Evolutionary conservation across 768 basidiomycete genomes (phyloP).

Genomic region (Nidularia pulvinata): DNA sequence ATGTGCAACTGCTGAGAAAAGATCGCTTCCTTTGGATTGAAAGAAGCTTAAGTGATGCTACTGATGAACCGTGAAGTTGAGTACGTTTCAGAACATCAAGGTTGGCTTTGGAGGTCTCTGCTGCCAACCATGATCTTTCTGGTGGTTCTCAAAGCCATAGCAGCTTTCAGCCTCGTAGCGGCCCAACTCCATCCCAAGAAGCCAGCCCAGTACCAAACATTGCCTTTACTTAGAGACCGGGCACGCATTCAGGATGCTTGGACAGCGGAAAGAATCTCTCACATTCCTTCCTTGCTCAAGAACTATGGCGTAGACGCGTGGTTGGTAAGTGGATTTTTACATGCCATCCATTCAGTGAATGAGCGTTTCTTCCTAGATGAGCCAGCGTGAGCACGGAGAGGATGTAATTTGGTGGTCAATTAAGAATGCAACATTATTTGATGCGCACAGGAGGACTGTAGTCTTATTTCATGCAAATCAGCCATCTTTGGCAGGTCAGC

Average conservation of each 20-base stretch:
- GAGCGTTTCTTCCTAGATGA: constrained; percentile 25
- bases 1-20: background rate
- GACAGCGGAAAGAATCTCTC: constrained; percentile 35
- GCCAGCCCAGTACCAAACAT: constrained; percentile 28
- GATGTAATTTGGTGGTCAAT: constrained; percentile 54
- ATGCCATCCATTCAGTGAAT: background rate
- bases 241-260: constrained; percentile 37
- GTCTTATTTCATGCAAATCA: constrained; percentile 47
- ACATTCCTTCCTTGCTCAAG: constrained; percentile 36
- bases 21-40: background rate
- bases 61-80: background rate
- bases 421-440: constrained; percentile 46
- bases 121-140: background rate
- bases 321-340: constrained; percentile 25
- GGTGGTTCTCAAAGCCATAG: background rate
- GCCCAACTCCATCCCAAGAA: constrained; percentile 20
- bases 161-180: background rate
- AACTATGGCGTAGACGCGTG: constrained; percentile 42
- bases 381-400: constrained; percentile 51
- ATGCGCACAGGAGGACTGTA: constrained; percentile 45
- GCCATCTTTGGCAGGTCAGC: constrained; percentile 26
- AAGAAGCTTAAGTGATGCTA: too few relatives aligned
- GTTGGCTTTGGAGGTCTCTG: background rate
- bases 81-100: background rate
- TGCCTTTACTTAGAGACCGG: constrained; percentile 38